These are phyloP conservation scores for Klebsormidium nitens DNA, from an alignment of 139 green algal genomes.

Conservation along the genomic window DNA sequence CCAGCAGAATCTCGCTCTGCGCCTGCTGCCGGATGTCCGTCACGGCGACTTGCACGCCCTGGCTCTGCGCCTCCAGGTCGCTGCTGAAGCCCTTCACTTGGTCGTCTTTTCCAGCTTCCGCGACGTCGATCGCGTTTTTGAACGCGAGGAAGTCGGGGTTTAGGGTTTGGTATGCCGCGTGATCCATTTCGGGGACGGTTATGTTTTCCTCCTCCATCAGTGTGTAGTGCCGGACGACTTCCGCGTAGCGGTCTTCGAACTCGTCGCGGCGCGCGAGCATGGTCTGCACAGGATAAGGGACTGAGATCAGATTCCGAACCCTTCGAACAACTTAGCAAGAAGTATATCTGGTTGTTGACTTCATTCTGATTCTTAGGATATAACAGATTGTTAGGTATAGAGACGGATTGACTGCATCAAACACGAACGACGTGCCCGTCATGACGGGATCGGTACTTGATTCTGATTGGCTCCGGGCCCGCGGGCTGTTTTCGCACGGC, in stretches of 20 bases:
- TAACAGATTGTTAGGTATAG: no score
- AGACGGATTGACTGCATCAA: no score
- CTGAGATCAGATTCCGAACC: no score
- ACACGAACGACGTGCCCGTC: no score
- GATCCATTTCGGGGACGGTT: slow-evolving; percentile 57
- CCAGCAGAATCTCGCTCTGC: slow-evolving; percentile 70
- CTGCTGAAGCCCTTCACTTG: slow-evolving; percentile 57
- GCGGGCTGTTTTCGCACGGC: no score
- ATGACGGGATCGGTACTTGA: no score
- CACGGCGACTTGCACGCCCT: slow-evolving; percentile 52
- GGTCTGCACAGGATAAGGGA: no score
- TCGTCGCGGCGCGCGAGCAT: slow-evolving; percentile 24
- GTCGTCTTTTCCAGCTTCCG: slow-evolving; percentile 58
- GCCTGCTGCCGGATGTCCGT: slow-evolving; percentile 49
- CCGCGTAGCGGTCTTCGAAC: slow-evolving; percentile 39
- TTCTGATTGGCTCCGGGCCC: no score
- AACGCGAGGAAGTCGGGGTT: slow-evolving; percentile 56
- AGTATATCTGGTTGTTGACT: no score
- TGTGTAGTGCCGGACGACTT: neutral
- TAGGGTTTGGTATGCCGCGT: slow-evolving; percentile 65
- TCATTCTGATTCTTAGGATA: no score
- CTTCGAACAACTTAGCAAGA: no score
- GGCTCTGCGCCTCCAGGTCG: slow-evolving; percentile 57
- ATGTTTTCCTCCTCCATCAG: slow-evolving; percentile 69
- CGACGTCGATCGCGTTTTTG: slow-evolving; percentile 59